Percentiles rank a stretch among this genome's conserved stretches.
These are phyloP conservation scores for Ballota nigra DNA, from an alignment of 257 asterid genomes.

Conservation along the genomic window DNA sequence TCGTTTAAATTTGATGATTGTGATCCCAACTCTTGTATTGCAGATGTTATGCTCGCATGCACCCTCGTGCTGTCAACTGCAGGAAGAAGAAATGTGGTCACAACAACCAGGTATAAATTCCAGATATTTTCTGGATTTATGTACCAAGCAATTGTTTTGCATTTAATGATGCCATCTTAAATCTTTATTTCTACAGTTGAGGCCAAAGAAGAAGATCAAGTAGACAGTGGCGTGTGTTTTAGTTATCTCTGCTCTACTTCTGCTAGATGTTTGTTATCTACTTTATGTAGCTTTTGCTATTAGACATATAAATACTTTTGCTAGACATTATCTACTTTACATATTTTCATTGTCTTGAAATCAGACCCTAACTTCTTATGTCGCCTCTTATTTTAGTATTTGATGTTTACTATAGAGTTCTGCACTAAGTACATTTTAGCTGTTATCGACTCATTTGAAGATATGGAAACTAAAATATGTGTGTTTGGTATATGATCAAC, in stretches of 20 bases:
- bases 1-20: not conserved
- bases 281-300: slow-evolving; percentile 13
- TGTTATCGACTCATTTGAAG: not conserved
- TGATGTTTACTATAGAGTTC: not conserved
- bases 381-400: not conserved
- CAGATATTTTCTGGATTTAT: not conserved
- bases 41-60: slow-evolving; percentile 46
- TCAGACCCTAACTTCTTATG: not conserved
- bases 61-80: slow-evolving; percentile 49
- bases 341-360: not conserved
- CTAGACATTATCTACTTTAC: not conserved
- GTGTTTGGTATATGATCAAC: no score
- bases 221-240: slow-evolving; percentile 8
- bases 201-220: slow-evolving; percentile 49
- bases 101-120: slow-evolving; percentile 40
- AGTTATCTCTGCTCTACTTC: slow-evolving; percentile 1
- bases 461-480: not conserved
- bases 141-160: not conserved
- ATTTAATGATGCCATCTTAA: not conserved
- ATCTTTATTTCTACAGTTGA: slow-evolving; percentile 27
- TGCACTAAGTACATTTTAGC: not conserved
- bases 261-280: not conserved
- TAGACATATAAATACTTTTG: not conserved
- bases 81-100: slow-evolving; percentile 54
- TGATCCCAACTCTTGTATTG: not conserved